A percentile compares a stretch with the other conserved stretches of the same genome.
These are phyloP conservation scores for Pichia sp. DNA, from an alignment of 1,139 yeast genomes.

Conservation along the genomic window DNA sequence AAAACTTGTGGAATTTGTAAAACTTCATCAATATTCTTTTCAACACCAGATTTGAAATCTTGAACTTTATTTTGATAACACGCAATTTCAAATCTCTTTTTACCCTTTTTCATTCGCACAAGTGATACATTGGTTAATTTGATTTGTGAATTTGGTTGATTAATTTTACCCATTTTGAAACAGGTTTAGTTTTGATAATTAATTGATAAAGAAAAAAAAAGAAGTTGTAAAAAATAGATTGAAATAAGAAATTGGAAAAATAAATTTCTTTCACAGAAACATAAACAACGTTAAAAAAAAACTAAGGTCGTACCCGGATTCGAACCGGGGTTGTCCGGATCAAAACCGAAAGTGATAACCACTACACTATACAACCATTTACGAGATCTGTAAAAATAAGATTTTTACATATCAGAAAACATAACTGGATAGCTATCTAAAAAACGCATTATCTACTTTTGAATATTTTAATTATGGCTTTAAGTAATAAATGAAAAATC, in stretches of 20 bases:
- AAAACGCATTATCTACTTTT: too few species aligned
- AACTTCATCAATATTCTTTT: conserved; percentile 92
- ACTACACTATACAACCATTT: conserved; percentile 51
- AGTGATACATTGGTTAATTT: conserved; percentile 89
- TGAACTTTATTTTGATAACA: conserved; percentile 96
- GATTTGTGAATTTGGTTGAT: conserved; percentile 85
- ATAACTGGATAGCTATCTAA: too few species aligned
- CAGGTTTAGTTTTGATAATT: too few species aligned
- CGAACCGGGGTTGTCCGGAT: conserved; percentile 93
- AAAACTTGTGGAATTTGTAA: conserved; percentile 94
- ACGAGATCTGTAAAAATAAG: too few species aligned
- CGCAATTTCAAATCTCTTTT: conserved; percentile 88
- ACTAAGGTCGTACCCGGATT: conserved; percentile 82
- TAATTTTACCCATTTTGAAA: conserved; percentile 38
- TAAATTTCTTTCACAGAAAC: neutral
- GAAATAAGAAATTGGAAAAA: neutral
- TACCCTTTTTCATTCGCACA: conserved; percentile 84
- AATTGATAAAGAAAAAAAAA: neutral
- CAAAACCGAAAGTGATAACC: conserved; percentile 65
- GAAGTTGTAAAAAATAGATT: neutral
- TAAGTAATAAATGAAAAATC: too few species aligned
- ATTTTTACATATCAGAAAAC: too few species aligned
- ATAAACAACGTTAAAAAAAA: conserved; percentile 1
- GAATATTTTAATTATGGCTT: too few species aligned
- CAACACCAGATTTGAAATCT: conserved; percentile 86